Evolutionary conservation across 768 basidiomycete genomes (phyloP).

Genomic region (Leccinum ochraceum): DNA sequence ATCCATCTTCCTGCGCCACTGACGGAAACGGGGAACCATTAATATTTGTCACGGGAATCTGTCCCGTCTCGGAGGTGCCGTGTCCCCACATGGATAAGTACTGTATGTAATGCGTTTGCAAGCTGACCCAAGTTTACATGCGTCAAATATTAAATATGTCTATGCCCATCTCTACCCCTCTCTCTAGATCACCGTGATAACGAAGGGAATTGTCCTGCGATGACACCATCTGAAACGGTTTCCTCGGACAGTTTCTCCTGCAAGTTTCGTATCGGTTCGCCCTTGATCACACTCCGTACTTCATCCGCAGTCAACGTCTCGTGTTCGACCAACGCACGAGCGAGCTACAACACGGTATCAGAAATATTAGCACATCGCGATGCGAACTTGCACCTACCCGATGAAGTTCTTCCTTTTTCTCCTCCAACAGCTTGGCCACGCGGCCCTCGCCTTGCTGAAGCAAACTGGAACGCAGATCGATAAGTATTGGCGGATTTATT

Average conservation of each 20-base stretch:
- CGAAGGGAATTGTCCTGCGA: neutral
- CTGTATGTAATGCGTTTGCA: neutral
- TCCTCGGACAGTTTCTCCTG: conserved; percentile 66
- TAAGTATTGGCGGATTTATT: too few species aligned
- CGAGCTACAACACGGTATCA: conserved; percentile 55
- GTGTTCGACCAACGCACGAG: conserved; percentile 89
- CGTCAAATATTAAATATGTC: conserved; percentile 2
- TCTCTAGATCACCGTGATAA: neutral
- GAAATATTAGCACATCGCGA: neutral
- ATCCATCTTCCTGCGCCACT: neutral
- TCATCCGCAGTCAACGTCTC: conserved; percentile 90
- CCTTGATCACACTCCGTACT: conserved; percentile 81
- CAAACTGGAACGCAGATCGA: conserved; percentile 39
- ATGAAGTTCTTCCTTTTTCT: conserved; percentile 74
- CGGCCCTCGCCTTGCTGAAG: conserved; percentile 72
- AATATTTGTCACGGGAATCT: neutral
- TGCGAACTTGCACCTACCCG: conserved; percentile 43
- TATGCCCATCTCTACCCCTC: neutral
- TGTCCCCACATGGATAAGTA: neutral
- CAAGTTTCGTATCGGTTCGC: conserved; percentile 74
- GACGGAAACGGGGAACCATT: neutral
- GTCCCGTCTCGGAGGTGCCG: neutral
- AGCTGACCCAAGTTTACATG: neutral
- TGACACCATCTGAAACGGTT: neutral
- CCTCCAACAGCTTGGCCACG: conserved; percentile 61